Conservation (phyloP, 106 monocot species). For the Alisma plantagoaquatica region DNA sequence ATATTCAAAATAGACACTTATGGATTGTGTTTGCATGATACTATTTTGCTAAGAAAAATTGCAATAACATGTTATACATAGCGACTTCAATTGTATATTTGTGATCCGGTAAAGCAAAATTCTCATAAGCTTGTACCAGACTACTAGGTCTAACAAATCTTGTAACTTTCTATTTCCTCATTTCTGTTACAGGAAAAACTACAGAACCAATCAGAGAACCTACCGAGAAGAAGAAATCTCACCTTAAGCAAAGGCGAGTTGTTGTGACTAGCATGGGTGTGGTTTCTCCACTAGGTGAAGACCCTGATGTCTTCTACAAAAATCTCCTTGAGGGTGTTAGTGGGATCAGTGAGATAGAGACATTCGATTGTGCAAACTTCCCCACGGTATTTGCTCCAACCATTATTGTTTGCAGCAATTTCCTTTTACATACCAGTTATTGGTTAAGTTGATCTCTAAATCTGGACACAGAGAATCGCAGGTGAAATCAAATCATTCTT, state of each 20-base stretch:
- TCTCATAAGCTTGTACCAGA: no score
- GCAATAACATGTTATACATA: no score
- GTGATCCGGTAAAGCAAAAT: no score
- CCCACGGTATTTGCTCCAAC: slow-evolving; percentile 40
- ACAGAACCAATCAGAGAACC: slow-evolving; percentile 39
- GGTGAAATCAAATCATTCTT: slow-evolving; percentile 79
- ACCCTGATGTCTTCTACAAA: slow-evolving; percentile 49
- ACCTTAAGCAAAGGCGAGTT: slow-evolving; percentile 57
- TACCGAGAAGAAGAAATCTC: slow-evolving; percentile 43
- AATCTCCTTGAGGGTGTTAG: slow-evolving; percentile 39
- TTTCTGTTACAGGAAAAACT: no score
- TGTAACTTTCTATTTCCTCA: no score
- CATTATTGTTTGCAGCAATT: background rate
- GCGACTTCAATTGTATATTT: no score
- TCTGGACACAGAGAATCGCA: slow-evolving; percentile 58
- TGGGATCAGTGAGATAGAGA: slow-evolving; percentile 70
- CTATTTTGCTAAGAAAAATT: no score
- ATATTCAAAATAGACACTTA: no score
- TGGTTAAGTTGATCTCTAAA: background rate
- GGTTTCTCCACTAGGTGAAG: slow-evolving; percentile 84
- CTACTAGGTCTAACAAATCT: no score
- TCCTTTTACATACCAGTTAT: background rate
- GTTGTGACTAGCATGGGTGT: slow-evolving; percentile 97
- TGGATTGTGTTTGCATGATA: no score
- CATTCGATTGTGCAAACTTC: slow-evolving; percentile 77